Evolutionary conservation across 768 basidiomycete genomes (phyloP).

Genomic region (Tylopilus felleus): DNA sequence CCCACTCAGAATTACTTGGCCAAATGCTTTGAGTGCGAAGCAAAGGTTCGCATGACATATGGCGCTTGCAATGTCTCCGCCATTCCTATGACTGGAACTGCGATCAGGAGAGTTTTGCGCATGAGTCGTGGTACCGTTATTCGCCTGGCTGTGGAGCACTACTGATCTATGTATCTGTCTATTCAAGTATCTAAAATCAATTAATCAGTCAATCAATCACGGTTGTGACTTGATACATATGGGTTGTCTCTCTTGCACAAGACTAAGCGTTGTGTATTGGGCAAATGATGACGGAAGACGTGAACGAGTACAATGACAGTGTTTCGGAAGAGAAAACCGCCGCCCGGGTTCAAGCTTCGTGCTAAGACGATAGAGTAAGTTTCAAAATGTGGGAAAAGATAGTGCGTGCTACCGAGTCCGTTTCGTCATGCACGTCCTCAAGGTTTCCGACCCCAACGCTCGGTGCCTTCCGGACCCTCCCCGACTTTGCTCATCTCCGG

Average conservation of each 20-base stretch:
- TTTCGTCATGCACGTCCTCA: slow-evolving; percentile 19
- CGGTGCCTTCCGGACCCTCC: slow-evolving; percentile 39
- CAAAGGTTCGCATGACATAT: slow-evolving; percentile 4
- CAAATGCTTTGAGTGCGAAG: slow-evolving; percentile 7
- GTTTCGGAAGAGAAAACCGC: neutral
- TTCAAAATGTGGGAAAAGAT: neutral
- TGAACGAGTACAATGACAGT: neutral
- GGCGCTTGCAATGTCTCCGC: neutral
- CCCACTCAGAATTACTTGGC: slow-evolving; percentile 11
- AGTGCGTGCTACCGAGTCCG: neutral
- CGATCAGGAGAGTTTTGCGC: neutral
- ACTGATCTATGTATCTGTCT: too few relatives aligned
- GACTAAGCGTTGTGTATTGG: neutral
- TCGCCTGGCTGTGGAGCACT: too few relatives aligned
- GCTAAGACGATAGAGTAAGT: too few relatives aligned
- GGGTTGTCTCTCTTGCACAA: neutral
- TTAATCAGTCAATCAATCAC: too few relatives aligned
- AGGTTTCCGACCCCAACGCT: slow-evolving; percentile 36
- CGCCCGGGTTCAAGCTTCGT: too few relatives aligned
- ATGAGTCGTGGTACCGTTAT: neutral
- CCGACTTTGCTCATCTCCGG: slow-evolving; percentile 31
- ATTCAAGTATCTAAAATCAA: too few relatives aligned
- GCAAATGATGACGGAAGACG: neutral
- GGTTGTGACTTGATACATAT: too few relatives aligned
- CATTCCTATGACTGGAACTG: neutral